These are phyloP conservation scores for Rubroboletus satanas DNA, from an alignment of 768 basidiomycete species.

Conservation along the genomic window DNA sequence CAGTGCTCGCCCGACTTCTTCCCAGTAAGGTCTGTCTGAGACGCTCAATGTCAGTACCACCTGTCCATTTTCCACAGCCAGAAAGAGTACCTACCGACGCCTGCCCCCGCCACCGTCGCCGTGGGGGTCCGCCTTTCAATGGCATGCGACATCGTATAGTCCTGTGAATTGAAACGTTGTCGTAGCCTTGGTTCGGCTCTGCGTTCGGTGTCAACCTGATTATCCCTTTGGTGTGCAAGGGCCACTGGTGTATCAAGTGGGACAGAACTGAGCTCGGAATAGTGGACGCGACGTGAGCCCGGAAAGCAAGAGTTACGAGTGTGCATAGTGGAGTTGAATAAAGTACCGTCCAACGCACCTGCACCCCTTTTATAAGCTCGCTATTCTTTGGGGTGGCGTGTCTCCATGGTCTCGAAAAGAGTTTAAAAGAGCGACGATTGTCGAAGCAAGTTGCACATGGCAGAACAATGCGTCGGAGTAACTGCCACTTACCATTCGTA, in stretches of 20 bases:
- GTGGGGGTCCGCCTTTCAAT: background rate
- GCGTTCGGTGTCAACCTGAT: background rate
- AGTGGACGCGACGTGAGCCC: background rate
- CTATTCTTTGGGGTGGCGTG: conserved; percentile 3
- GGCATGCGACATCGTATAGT: background rate
- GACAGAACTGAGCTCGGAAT: background rate
- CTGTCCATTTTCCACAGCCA: background rate
- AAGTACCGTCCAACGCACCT: background rate
- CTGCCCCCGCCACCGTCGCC: background rate
- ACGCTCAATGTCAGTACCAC: background rate
- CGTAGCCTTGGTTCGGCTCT: background rate
- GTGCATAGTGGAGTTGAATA: conserved; percentile 1
- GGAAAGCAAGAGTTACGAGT: background rate
- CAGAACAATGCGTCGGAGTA: conserved; percentile 7
- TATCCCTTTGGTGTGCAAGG: background rate
- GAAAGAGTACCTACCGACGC: conserved; percentile 7
- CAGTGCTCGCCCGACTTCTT: background rate
- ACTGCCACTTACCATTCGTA: conserved; percentile 7
- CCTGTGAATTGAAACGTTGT: conserved; percentile 1
- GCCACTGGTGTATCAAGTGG: background rate
- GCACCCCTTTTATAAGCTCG: conserved; percentile 5
- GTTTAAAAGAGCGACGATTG: conserved; percentile 4
- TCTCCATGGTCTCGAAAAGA: conserved; percentile 4
- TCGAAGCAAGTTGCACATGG: conserved; percentile 8
- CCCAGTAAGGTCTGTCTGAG: conserved; percentile 2